Evolutionary conservation across 78 protist species (phyloP).

Genomic region (Paulinella micropora): DNA sequence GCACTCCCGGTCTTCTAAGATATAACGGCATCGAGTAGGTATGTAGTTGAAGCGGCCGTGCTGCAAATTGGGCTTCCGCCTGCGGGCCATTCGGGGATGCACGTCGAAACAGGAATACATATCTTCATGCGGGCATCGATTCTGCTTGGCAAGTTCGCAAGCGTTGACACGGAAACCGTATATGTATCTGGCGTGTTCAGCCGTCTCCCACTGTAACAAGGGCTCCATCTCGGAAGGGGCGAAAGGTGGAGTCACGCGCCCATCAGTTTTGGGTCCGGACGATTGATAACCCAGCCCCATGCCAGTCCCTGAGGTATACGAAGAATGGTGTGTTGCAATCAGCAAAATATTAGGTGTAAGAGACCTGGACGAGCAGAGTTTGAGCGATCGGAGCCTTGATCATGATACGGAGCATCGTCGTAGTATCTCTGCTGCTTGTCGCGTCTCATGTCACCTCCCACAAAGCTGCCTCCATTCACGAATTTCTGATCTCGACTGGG

Average conservation of each 20-base stretch:
- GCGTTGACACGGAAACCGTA: not conserved
- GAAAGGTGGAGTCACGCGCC: not conserved
- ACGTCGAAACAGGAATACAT: not conserved
- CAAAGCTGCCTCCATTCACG: too few relatives aligned
- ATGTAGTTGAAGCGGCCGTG: not conserved
- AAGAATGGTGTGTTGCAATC: not conserved
- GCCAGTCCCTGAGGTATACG: too few relatives aligned
- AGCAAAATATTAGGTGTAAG: not conserved
- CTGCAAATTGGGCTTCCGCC: not conserved
- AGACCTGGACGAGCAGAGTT: too few relatives aligned
- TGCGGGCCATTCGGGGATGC: not conserved
- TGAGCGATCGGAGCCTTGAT: too few relatives aligned
- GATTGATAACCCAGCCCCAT: too few relatives aligned
- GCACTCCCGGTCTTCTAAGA: not conserved
- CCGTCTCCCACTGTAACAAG: too few relatives aligned
- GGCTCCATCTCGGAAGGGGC: not conserved
- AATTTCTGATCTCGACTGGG: too few relatives aligned
- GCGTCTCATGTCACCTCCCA: too few relatives aligned
- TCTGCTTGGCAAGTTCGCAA: not conserved
- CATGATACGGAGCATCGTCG: too few relatives aligned
- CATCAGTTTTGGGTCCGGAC: not conserved
- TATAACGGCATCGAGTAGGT: not conserved
- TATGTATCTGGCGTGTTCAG: not conserved
- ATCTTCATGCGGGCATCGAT: not conserved
- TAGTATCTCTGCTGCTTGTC: too few relatives aligned